phyloP scores from a whole-genome alignment of 2,329 filamentous ascomycete genomes.

The Cladosporium phlei region DNA sequence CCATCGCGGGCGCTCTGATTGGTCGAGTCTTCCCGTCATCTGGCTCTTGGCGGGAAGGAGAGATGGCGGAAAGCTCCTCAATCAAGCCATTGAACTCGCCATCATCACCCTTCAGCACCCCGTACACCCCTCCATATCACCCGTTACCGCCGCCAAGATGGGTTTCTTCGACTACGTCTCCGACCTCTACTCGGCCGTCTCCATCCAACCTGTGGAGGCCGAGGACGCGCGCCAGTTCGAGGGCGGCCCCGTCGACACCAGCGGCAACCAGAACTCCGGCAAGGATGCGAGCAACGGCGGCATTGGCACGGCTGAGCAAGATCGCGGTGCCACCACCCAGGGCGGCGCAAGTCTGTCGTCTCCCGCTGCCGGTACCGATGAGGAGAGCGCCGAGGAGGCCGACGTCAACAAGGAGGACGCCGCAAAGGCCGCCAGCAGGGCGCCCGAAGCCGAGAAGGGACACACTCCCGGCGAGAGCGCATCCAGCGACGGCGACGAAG shows the following conservation, averaged over 20 bases:
- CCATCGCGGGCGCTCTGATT: conserved; percentile 5
- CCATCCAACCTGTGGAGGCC: conserved; percentile 55
- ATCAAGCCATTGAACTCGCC: conserved; percentile 8
- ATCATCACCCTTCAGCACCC: conserved; percentile 1
- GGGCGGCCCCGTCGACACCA: conserved; percentile 42
- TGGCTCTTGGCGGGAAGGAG: no score
- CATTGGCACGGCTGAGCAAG: conserved; percentile 27
- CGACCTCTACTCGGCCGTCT: conserved; percentile 62
- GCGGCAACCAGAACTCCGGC: conserved; percentile 38
- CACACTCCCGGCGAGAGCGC: conserved; percentile 31
- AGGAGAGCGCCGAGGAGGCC: conserved; percentile 39
- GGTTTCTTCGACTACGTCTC: conserved; percentile 61
- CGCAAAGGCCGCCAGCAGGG: conserved; percentile 25
- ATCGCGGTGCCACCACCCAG: conserved; percentile 27
- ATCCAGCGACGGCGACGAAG: conserved; percentile 47
- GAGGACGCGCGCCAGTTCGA: conserved; percentile 51
- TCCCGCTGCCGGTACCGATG: conserved; percentile 40
- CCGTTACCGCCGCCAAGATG: conserved; percentile 42
- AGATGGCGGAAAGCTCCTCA: conserved; percentile 13
- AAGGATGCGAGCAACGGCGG: conserved; percentile 24
- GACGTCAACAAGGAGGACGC: conserved; percentile 41
- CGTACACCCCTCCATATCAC: neutral
- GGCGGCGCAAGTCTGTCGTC: conserved; percentile 36
- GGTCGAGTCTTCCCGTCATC: conserved; percentile 2
- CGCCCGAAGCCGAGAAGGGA: conserved; percentile 20